phyloP scores from a whole-genome alignment of 2,329 filamentous ascomycete genomes.

The Alternaria gaisen region DNA sequence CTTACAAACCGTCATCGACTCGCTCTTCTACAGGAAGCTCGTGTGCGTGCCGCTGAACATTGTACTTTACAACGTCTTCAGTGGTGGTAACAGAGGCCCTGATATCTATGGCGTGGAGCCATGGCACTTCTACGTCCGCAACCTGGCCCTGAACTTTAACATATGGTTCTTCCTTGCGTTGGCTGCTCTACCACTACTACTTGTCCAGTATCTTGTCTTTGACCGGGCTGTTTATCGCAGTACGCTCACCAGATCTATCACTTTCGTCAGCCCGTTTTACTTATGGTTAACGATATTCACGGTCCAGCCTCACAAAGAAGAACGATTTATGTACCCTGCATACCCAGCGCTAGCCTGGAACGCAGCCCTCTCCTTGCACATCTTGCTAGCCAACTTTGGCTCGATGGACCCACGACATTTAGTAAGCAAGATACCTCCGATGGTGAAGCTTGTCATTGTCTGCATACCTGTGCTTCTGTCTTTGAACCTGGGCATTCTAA shows the following conservation, averaged over 20 bases:
- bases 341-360: constrained; percentile 93
- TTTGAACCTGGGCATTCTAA: constrained; percentile 71
- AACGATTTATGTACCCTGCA: constrained; percentile 97
- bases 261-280: constrained; percentile 88
- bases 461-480: constrained; percentile 69
- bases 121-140: constrained; percentile 96
- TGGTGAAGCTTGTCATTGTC: constrained; percentile 74
- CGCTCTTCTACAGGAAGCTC: constrained; percentile 83
- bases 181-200: constrained; percentile 75
- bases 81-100: constrained; percentile 77
- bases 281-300: constrained; percentile 94
- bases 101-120: constrained; percentile 95
- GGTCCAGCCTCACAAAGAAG: constrained; percentile 93
- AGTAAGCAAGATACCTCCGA: constrained; percentile 75
- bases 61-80: constrained; percentile 93
- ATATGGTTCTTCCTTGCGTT: constrained; percentile 88
- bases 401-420: constrained; percentile 72
- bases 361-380: constrained; percentile 83
- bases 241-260: constrained; percentile 76
- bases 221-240: constrained; percentile 70
- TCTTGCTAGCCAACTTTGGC: constrained; percentile 78
- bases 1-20: constrained; percentile 75
- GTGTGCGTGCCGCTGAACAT: constrained; percentile 89
- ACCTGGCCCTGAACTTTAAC: constrained; percentile 93
- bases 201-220: constrained; percentile 74